Percentiles rank a stretch among this genome's conserved stretches.
These are phyloP conservation scores for Rhizomucor pusillus DNA, from an alignment of 371 early-diverging fungal genomes.

Conservation along the genomic window DNA sequence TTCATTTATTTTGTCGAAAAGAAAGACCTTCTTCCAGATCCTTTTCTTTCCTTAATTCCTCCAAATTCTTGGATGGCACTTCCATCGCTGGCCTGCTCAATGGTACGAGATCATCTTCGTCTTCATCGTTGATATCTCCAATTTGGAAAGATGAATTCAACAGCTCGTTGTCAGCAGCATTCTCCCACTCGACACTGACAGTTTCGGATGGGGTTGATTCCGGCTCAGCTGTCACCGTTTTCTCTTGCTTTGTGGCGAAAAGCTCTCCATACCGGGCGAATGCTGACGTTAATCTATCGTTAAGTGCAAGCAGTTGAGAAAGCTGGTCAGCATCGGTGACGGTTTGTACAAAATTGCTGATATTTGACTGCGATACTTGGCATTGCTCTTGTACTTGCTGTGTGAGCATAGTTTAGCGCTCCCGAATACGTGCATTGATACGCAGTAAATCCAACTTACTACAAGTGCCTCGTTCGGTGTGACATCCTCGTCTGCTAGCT, in stretches of 20 bases:
- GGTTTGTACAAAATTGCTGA: slow-evolving; percentile 32
- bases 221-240: not conserved
- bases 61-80: not conserved
- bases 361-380: slow-evolving; percentile 23
- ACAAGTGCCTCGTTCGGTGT: slow-evolving; percentile 17
- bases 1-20: too few relatives aligned
- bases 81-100: slow-evolving; percentile 5
- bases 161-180: not conserved
- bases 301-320: slow-evolving; percentile 27
- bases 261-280: slow-evolving; percentile 20
- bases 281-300: slow-evolving; percentile 34
- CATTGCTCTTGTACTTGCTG: slow-evolving; percentile 45
- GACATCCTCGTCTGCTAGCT: slow-evolving; percentile 12
- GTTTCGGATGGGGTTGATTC: slow-evolving; percentile 1
- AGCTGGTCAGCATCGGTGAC: slow-evolving; percentile 34
- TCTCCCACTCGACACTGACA: not conserved
- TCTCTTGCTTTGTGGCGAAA: slow-evolving; percentile 3
- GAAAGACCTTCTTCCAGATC: slow-evolving; percentile 5
- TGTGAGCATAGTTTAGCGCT: not conserved
- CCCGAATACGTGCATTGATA: not conserved
- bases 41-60: not conserved
- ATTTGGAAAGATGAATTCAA: slow-evolving; percentile 43
- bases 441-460: slow-evolving; percentile 10
- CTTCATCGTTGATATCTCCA: slow-evolving; percentile 51
- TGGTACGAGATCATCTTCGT: slow-evolving; percentile 27